Conservation (phyloP, 2,329 filamentous ascomycete species). For the Aspergillus proliferans region DNA sequence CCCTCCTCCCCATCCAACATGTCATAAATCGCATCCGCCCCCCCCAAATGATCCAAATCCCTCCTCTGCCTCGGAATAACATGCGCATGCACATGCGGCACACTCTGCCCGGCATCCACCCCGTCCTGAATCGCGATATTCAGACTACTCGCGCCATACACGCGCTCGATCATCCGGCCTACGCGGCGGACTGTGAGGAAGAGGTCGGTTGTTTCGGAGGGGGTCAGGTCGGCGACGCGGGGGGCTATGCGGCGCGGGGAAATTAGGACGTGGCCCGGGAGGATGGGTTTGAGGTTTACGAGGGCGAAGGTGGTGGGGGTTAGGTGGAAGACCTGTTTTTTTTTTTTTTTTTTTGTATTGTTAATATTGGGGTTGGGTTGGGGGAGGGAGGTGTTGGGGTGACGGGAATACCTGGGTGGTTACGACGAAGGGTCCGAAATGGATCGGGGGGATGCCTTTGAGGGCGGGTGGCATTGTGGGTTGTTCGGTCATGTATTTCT, state of each 20-base stretch:
- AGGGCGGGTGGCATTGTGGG: slow-evolving; percentile 17
- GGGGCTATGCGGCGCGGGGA: slow-evolving; percentile 65
- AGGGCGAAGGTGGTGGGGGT: slow-evolving; percentile 77
- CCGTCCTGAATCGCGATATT: slow-evolving; percentile 97
- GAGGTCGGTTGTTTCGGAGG: slow-evolving; percentile 71
- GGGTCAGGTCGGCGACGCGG: slow-evolving; percentile 68
- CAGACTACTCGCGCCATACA: slow-evolving; percentile 65
- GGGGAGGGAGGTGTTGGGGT: background rate
- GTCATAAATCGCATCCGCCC: slow-evolving; percentile 72
- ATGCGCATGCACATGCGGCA: slow-evolving; percentile 89
- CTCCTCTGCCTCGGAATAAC: slow-evolving; percentile 67
- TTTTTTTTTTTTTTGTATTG: background rate
- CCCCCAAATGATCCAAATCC: slow-evolving; percentile 52
- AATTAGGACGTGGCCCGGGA: slow-evolving; percentile 88
- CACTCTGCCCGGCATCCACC: slow-evolving; percentile 81
- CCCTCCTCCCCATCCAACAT: slow-evolving; percentile 79
- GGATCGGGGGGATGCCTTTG: slow-evolving; percentile 41
- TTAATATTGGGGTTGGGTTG: slow-evolving; percentile 1
- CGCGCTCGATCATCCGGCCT: slow-evolving; percentile 63
- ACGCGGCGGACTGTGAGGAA: slow-evolving; percentile 82
- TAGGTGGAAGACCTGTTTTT: slow-evolving; percentile 70
- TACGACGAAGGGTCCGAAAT: slow-evolving; percentile 72
- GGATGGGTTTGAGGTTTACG: slow-evolving; percentile 90
- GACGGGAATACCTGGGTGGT: slow-evolving; percentile 58
- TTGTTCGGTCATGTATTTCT: slow-evolving; percentile 7